Base-by-base conservation (phyloP, 2,329 filamentous ascomycete genomes). In the Cucurbitaria berberidis region DNA sequence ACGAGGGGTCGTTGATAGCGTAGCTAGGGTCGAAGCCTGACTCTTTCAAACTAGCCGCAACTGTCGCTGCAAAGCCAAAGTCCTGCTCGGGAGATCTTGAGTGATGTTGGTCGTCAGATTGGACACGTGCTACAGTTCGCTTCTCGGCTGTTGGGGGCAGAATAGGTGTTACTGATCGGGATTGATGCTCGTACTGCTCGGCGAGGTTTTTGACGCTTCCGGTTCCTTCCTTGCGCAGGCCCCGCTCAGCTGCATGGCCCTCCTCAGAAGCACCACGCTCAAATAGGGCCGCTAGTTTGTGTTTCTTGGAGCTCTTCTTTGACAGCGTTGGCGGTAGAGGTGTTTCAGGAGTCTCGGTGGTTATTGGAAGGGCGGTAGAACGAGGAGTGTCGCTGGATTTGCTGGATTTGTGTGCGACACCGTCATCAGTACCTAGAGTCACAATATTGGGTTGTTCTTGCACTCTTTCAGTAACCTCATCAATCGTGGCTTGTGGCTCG, bases 1-100 rank as follows among this genome's bases (percentile, higher is more conserved):
- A 75, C 0, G 60, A 53, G 18, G 75, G 72, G 55, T 81, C 75
- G 19, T 79, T 70, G 40, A 80, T 69, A 6, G 80, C 78, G 27
- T 79, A 66, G 42, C 76, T 68, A 4, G 77, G 72, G 58, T 80
- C 69, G 58, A 81, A 81, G 27, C 79, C 79, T 22, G 77, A 78
- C 45, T 78, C 74, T 51, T 76, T 70, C 13, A 81, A 61, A 26
- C 77, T 78, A 45, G 77, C 78, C 19, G 78, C 78, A 7, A 81
- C 63, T 4, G 78, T 77, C 4, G 78, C 79, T 21, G 79, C 76
- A 48, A 81, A 81, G 55, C 80, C 79, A 30, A 79, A 73, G 42
- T 80, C 76, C 45, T 66, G 63, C 19, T 67, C 57, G 16, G 72
- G 72, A 7, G 67, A 62, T 30, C 63, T 61, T 5, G 59, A 57